phyloP scores from a whole-genome alignment of 176 grass and related monocot genomes.

The Raddia distichophylla region DNA sequence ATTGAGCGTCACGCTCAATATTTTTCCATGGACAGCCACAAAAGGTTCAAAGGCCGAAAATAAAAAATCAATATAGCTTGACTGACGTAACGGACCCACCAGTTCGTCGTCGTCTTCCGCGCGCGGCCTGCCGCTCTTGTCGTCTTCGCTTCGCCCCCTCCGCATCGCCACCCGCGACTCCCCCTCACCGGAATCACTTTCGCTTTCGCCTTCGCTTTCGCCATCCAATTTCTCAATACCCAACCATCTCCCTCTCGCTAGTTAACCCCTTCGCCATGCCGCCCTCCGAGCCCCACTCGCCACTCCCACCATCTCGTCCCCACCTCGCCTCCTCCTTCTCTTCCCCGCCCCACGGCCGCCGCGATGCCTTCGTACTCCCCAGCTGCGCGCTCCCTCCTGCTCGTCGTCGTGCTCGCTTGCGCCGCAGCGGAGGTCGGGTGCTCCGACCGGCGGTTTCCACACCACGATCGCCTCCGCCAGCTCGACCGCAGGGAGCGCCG shows the following conservation, averaged over 20 bases:
- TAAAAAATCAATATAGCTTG: background rate
- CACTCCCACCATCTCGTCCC: slow-evolving; percentile 15
- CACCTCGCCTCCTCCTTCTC: background rate
- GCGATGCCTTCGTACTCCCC: slow-evolving; percentile 19
- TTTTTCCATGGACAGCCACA: no score
- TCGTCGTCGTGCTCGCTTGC: slow-evolving; percentile 30
- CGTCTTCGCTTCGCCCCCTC: slow-evolving; percentile 31
- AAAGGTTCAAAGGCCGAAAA: background rate
- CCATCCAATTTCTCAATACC: slow-evolving; percentile 30
- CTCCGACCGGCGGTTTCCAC: slow-evolving; percentile 36
- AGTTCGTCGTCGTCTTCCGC: background rate
- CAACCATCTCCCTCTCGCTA: background rate
- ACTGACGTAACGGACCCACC: background rate
- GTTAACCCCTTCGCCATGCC: slow-evolving; percentile 43
- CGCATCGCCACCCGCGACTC: slow-evolving; percentile 15
- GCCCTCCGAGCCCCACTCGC: slow-evolving; percentile 11
- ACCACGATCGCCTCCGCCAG: slow-evolving; percentile 55
- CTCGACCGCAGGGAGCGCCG: slow-evolving; percentile 52
- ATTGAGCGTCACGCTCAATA: no score
- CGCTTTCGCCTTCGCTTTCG: slow-evolving; percentile 41
- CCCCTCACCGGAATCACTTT: slow-evolving; percentile 12
- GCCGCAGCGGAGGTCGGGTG: slow-evolving; percentile 13
- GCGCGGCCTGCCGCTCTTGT: slow-evolving; percentile 47
- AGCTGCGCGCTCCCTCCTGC: slow-evolving; percentile 18
- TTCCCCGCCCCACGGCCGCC: background rate